Evolutionary conservation across 176 grass and related monocot genomes (phyloP).

Genomic region (Cocos nucifera): DNA sequence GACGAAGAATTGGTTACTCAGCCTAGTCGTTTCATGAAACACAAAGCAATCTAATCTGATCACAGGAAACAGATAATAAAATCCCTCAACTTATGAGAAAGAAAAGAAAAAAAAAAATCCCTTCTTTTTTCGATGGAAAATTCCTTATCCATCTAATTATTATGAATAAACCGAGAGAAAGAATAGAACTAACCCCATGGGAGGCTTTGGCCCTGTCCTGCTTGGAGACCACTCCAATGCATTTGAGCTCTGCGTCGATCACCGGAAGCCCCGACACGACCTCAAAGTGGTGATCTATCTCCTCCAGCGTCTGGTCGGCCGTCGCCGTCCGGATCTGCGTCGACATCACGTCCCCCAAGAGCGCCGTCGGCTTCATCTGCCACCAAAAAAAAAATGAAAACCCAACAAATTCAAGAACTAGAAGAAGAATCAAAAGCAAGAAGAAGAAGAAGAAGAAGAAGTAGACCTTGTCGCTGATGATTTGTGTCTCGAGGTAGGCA

Average conservation of each 20-base stretch:
- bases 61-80: too few relatives aligned
- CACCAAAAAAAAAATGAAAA: neutral
- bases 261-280: slow-evolving; percentile 52
- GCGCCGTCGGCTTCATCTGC: slow-evolving; percentile 47
- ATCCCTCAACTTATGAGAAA: too few relatives aligned
- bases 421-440: neutral
- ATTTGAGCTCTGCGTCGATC: slow-evolving; percentile 36
- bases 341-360: slow-evolving; percentile 52
- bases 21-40: too few relatives aligned
- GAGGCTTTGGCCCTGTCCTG: slow-evolving; percentile 51
- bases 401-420: neutral
- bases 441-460: neutral
- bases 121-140: too few relatives aligned
- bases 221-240: slow-evolving; percentile 59
- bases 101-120: too few relatives aligned
- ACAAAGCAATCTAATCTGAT: too few relatives aligned
- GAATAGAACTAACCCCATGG: slow-evolving; percentile 38
- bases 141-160: too few relatives aligned
- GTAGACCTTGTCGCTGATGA: slow-evolving; percentile 22
- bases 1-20: too few relatives aligned
- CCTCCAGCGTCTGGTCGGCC: slow-evolving; percentile 34
- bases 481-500: slow-evolving; percentile 75
- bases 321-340: slow-evolving; percentile 37
- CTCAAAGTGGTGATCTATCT: slow-evolving; percentile 49
- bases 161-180: neutral